Evolutionary conservation across 805 yeast species (phyloP), one percentile per base, ranked within the genome.

Genomic region (Spathaspora girioi): DNA sequence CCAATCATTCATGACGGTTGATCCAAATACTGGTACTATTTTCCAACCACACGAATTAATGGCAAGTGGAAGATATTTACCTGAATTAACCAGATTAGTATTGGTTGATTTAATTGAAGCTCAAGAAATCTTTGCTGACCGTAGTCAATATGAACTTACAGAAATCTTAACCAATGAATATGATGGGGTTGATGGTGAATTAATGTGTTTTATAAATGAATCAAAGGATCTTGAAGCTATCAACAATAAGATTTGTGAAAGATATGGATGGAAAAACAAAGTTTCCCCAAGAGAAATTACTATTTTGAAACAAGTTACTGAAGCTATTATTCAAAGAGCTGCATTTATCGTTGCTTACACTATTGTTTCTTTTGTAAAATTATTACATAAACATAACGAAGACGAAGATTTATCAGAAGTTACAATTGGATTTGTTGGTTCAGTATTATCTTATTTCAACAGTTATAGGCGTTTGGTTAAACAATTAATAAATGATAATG

Each of bases 21-120:
- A 60, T 45, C 59, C 56, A 31, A 23, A 31, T 1, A 49, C 61
- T 4, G 52, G 56, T 38, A 49, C 60, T 12, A 62, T 80, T 10
- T 79, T 78, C 58, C 86, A 82, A 60, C 88, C 87, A 1, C 63
- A 77, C 29, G 87, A 83, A 60, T 66, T 78, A 52, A 62, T 81
- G 64, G 72, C 83, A 29, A 68, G 82, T 23, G 86, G 86, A 1
- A 65, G 87, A 54, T 80, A 81, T 61, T 63, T 83, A 41, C 79
- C 83, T 32, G 87, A 82, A 59, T 57, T 81, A 49, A 59, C 79
- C 5, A 65, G 87, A 44, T 59, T 78, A 45, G 73, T 72, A 3
- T 46, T 79, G 40, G 53, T 67, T 15, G 78, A 70, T 44, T 55
- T 75, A 58, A 58, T 66, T 19, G 63, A 60, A 12, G 53, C 52